phyloP scores from a whole-genome alignment of 345 rosid species.

The Arabidopsis arenosa region DNA sequence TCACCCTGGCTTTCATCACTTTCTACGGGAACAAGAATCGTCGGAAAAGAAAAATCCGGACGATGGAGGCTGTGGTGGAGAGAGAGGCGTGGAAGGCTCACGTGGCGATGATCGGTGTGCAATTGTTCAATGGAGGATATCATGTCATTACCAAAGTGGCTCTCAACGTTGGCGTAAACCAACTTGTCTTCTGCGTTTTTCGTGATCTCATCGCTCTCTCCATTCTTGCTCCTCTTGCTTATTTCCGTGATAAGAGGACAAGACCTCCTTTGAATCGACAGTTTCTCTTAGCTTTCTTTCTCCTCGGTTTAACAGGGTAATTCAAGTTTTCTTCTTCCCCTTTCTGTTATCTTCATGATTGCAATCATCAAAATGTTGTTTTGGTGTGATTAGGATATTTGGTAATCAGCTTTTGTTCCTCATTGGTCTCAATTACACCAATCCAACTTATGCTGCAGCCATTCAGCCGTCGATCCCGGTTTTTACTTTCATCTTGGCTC shows the following conservation, averaged over 20 bases:
- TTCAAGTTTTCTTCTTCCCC: no score
- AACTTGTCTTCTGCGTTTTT: constrained; percentile 89
- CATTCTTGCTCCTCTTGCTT: constrained; percentile 91
- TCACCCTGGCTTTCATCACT: constrained; percentile 35
- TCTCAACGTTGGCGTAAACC: constrained; percentile 90
- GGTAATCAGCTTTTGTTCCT: constrained; percentile 98
- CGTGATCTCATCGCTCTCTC: constrained; percentile 94
- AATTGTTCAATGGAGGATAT: constrained; percentile 85
- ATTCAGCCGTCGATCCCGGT: constrained; percentile 97
- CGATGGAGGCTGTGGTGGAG: constrained; percentile 45
- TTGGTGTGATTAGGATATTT: constrained; percentile 64
- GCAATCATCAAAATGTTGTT: background rate
- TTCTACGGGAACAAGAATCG: constrained; percentile 33
- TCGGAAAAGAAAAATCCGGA: constrained; percentile 33
- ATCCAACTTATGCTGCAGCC: constrained; percentile 98
- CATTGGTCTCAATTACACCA: constrained; percentile 89
- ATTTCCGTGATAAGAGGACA: constrained; percentile 78
- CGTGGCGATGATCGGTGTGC: constrained; percentile 78
- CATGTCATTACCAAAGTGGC: constrained; percentile 97
- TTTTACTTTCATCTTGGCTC: constrained; percentile 89
- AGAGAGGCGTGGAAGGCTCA: constrained; percentile 75
- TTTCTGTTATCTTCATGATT: background rate
- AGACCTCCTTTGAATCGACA: constrained; percentile 74
- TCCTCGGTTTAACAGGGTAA: constrained; percentile 83
- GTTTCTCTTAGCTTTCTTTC: constrained; percentile 72